Percentiles rank a stretch among this genome's conserved stretches.
Evolutionary conservation across 352 stramenopile species (phyloP).

Genomic region (Pythium rhizo-oryzae): DNA sequence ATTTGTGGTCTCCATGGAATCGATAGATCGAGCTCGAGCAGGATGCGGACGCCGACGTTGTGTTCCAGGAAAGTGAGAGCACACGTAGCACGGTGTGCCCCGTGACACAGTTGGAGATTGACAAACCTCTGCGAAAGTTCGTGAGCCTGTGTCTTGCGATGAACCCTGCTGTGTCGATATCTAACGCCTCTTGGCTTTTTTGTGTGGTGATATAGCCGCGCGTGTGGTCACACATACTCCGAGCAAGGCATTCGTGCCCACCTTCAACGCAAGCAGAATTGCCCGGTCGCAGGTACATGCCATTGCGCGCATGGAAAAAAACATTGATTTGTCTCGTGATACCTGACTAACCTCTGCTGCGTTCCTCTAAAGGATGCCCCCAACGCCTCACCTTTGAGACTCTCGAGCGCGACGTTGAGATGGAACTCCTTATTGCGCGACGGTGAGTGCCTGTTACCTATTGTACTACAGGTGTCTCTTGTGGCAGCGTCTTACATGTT

Average conservation of each 20-base stretch:
- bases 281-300: slow-evolving; percentile 64
- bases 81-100: slow-evolving; percentile 72
- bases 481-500: background rate
- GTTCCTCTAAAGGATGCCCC: slow-evolving; percentile 54
- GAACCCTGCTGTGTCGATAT: background rate
- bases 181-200: background rate
- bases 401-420: slow-evolving; percentile 85
- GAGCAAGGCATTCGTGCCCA: slow-evolving; percentile 75
- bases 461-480: background rate
- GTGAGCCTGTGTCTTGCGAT: background rate
- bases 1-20: background rate
- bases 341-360: background rate
- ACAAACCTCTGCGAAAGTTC: slow-evolving; percentile 77
- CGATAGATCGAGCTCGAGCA: slow-evolving; percentile 76
- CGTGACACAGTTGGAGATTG: slow-evolving; percentile 83
- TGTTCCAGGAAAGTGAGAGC: slow-evolving; percentile 83
- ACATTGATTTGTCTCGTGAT: background rate
- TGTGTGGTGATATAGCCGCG: slow-evolving; percentile 37
- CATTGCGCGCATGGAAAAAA: background rate
- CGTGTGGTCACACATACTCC: slow-evolving; percentile 82
- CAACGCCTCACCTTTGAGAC: slow-evolving; percentile 55
- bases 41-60: slow-evolving; percentile 76
- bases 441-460: slow-evolving; percentile 32
- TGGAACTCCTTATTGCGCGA: slow-evolving; percentile 80
- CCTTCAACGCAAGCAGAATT: slow-evolving; percentile 73